phyloP scores from a whole-genome alignment of 176 grass and related monocot species.

The Hsuehochloa calcarea region DNA sequence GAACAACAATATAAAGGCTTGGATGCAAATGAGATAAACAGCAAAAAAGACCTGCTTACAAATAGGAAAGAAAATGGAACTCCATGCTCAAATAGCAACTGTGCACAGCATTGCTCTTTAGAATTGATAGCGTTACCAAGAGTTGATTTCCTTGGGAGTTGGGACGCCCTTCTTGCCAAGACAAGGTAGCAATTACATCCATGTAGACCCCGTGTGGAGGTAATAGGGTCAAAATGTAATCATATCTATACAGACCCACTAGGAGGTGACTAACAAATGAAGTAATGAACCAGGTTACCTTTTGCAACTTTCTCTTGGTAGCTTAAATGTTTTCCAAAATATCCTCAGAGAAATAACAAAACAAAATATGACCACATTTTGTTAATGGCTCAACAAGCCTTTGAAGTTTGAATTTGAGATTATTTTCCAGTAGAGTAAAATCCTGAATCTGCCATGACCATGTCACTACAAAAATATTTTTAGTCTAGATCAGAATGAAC shows the following conservation, averaged over 20 bases:
- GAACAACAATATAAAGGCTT: background rate
- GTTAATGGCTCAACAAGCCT: constrained; percentile 12
- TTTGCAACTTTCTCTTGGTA: background rate
- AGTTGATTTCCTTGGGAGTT: background rate
- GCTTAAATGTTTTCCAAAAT: constrained; percentile 17
- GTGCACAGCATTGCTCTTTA: background rate
- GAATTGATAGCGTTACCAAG: constrained; percentile 2
- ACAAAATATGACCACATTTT: background rate
- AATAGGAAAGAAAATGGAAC: background rate
- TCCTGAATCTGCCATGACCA: background rate
- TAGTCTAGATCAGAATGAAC: background rate
- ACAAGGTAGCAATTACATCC: constrained; percentile 17
- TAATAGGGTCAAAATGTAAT: background rate
- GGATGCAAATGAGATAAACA: constrained; percentile 9
- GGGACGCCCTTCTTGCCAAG: background rate
- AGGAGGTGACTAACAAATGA: constrained; percentile 18
- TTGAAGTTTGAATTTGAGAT: background rate
- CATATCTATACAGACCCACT: background rate
- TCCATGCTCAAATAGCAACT: background rate
- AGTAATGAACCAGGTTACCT: background rate
- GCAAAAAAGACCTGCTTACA: background rate
- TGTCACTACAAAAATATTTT: background rate
- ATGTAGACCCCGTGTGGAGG: background rate
- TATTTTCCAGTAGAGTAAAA: background rate
- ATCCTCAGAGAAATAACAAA: constrained; percentile 17